Conservation (phyloP, 108 stramenopile species). For the Epithemia pelagica region DNA sequence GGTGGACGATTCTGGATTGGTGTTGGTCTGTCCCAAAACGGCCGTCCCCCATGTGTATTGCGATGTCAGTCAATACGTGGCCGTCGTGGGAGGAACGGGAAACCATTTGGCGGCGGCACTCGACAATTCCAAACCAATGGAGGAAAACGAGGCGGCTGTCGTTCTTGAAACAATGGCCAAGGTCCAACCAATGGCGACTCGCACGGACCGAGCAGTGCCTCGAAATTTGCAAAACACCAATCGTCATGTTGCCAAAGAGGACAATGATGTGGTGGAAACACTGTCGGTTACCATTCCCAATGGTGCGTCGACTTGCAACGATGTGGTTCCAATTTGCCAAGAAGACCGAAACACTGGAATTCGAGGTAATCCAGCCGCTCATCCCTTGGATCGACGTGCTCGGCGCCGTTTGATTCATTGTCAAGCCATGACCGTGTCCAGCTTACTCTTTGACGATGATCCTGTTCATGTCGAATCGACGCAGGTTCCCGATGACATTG, state of each 20-base stretch:
- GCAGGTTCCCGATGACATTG: conserved; percentile 61
- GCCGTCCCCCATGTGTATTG: conserved; percentile 33
- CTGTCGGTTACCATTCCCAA: conserved; percentile 45
- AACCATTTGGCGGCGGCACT: conserved; percentile 36
- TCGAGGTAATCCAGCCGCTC: conserved; percentile 60
- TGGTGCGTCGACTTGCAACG: conserved; percentile 41
- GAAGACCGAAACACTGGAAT: conserved; percentile 59
- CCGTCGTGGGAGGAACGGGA: conserved; percentile 75
- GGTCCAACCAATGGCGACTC: conserved; percentile 6
- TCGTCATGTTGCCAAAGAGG: no score
- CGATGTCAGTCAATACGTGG: conserved; percentile 49
- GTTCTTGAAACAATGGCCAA: conserved; percentile 43
- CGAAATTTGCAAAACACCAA: neutral
- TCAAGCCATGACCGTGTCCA: conserved; percentile 52
- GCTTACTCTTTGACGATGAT: conserved; percentile 42
- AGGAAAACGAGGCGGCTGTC: conserved; percentile 19
- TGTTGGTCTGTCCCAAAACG: conserved; percentile 64
- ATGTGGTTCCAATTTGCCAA: conserved; percentile 49
- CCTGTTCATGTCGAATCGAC: conserved; percentile 22
- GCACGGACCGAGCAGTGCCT: conserved; percentile 25
- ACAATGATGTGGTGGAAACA: conserved; percentile 54
- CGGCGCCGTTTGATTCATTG: conserved; percentile 69
- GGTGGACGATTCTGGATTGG: conserved; percentile 73
- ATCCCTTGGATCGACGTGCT: conserved; percentile 70
- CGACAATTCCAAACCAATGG: conserved; percentile 25